phyloP scores from a whole-genome alignment of 2,329 filamentous ascomycete genomes.

The Aspergillus texensis region DNA sequence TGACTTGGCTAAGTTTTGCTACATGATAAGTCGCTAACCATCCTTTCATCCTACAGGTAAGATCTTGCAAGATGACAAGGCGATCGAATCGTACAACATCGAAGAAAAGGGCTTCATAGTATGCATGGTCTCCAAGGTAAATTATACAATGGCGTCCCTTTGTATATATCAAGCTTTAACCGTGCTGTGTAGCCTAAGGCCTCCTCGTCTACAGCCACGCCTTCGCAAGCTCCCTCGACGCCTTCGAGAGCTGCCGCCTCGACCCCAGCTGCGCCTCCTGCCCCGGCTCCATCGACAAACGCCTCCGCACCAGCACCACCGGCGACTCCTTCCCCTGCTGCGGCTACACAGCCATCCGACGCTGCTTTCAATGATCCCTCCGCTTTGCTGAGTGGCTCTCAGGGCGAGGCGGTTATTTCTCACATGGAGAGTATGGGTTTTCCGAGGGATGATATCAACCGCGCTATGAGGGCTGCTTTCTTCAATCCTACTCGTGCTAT shows the following conservation, averaged over 20 bases:
- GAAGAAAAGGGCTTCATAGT: slow-evolving; percentile 99
- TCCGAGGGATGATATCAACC: slow-evolving; percentile 81
- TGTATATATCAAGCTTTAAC: slow-evolving; percentile 17
- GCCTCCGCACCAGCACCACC: slow-evolving; percentile 48
- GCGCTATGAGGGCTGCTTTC: slow-evolving; percentile 93
- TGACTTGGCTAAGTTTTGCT: slow-evolving; percentile 4
- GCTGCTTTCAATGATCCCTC: slow-evolving; percentile 69
- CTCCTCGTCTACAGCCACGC: slow-evolving; percentile 42
- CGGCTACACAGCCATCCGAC: slow-evolving; percentile 43
- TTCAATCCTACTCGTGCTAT: slow-evolving; percentile 97
- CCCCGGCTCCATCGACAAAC: slow-evolving; percentile 56
- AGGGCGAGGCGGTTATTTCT: slow-evolving; percentile 78
- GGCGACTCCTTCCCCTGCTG: slow-evolving; percentile 49
- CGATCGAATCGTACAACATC: slow-evolving; percentile 94
- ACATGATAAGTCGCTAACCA: neutral
- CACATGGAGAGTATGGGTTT: slow-evolving; percentile 99
- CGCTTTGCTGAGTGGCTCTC: slow-evolving; percentile 81
- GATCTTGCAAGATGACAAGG: slow-evolving; percentile 97
- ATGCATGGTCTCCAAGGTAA: slow-evolving; percentile 96
- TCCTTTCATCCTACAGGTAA: slow-evolving; percentile 66
- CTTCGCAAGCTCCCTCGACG: slow-evolving; percentile 42
- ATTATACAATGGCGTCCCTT: neutral
- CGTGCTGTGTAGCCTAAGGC: slow-evolving; percentile 67
- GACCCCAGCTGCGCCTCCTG: slow-evolving; percentile 51
- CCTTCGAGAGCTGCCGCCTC: slow-evolving; percentile 41